Evolutionary conservation across 2,329 filamentous ascomycete species (phyloP), one percentile per base, ranked within the genome.

Genomic region (Aspergillus alliaceus): DNA sequence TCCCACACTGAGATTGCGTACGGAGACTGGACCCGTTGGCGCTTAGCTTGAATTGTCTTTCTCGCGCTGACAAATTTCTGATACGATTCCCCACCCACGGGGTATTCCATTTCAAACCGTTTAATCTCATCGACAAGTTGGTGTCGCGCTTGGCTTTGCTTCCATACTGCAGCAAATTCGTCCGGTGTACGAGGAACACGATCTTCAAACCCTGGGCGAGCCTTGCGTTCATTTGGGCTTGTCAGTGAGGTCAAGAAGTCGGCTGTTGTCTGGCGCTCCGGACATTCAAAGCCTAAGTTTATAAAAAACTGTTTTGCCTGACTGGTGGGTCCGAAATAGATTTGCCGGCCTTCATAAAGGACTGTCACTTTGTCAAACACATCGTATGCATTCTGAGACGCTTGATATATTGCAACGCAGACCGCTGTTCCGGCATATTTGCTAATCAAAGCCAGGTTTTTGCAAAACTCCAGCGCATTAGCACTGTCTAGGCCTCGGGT

Each of bases 241-340:
- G 87, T 89, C 35, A 89, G 76, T 0, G 84, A 85, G 0, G 87
- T 90, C 7, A 90, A 74, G 66, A 90, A 90, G 65, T 90, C 87
- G 3, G 82, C 84, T 0, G 82, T 86, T 0, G 86, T 89, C 65
- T 89, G 86, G 3, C 88, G 80, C 1, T 80, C 71, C 0, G 86
- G 86, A 64, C 87, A 90, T 27, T 80, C 69, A 79, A 84, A 91
- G 22, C 88, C 89, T 68, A 87, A 80, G 5, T 80, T 74, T 65
- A 87, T 83, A 59, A 91, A 90, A 72, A 83, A 91, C 0, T 64
- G 67, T 61, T 82, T 85, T 0, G 88, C 89, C 2, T 78, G 70
- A 3, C 64, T 66, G 0, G 84, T 82, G 0, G 81, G 81, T 0
- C 89, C 89, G 62, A 87, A 91, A 75, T 84, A 92, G 64, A 91